Evolutionary conservation across 352 stramenopile species (phyloP).

Genomic region (Pythium brachiatum): DNA sequence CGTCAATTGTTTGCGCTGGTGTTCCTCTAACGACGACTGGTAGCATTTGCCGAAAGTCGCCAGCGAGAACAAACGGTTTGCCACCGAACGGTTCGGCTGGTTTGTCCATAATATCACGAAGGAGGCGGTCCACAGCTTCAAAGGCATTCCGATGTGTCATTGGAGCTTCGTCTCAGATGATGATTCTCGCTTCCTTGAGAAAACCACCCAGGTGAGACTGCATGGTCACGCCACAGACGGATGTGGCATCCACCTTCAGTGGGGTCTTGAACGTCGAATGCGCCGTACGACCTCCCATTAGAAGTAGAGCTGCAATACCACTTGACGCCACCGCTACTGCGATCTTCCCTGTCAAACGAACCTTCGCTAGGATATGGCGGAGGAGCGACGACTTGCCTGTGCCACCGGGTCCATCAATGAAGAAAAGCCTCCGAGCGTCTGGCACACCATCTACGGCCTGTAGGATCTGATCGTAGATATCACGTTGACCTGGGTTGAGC

Average conservation of each 20-base stretch:
- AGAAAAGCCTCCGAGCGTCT: conserved; percentile 21
- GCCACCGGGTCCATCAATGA: conserved; percentile 27
- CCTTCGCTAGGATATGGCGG: conserved; percentile 21
- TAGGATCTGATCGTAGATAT: conserved; percentile 22
- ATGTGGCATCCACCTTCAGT: not conserved
- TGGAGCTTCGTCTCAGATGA: conserved; percentile 1
- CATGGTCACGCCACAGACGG: not conserved
- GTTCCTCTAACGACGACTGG: not conserved
- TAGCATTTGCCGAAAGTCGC: not conserved
- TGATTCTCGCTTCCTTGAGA: not conserved
- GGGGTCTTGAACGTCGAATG: conserved; percentile 29
- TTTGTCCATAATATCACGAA: not conserved
- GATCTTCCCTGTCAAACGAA: conserved; percentile 22
- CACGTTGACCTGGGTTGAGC: conserved; percentile 11
- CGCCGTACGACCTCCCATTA: conserved; percentile 28
- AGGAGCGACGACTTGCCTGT: conserved; percentile 29
- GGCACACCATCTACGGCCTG: not conserved
- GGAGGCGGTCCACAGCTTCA: not conserved
- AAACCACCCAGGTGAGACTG: not conserved
- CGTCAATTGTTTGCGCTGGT: not conserved
- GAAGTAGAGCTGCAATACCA: conserved; percentile 29
- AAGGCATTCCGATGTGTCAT: not conserved
- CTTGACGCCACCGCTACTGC: conserved; percentile 28
- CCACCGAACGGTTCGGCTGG: not conserved
- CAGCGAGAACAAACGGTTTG: not conserved